Percentiles rank a stretch among this genome's conserved stretches.
These are phyloP conservation scores for Phytophthora ramorum DNA, from an alignment of 352 stramenopile species.

Conservation along the genomic window DNA sequence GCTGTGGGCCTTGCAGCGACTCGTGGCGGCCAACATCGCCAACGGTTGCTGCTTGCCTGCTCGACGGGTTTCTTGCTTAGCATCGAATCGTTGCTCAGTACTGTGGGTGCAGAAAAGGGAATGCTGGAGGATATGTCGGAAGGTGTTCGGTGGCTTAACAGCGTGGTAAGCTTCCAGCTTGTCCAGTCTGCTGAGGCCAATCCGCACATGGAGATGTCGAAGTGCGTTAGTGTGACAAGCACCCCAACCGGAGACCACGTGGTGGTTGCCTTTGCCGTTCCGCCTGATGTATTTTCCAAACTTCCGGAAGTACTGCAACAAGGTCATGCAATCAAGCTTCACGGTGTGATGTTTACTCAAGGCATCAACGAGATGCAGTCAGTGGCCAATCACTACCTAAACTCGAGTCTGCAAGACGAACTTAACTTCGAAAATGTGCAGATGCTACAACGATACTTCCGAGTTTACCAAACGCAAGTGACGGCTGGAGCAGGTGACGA, in stretches of 20 bases:
- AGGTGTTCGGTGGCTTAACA: slow-evolving; percentile 85
- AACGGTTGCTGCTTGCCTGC: slow-evolving; percentile 69
- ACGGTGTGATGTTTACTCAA: slow-evolving; percentile 88
- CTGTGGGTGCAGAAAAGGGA: slow-evolving; percentile 94
- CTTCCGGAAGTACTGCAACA: slow-evolving; percentile 71
- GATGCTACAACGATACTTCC: slow-evolving; percentile 77
- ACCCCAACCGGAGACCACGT: slow-evolving; percentile 60
- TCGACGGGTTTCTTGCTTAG: slow-evolving; percentile 89
- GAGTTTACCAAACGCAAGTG: slow-evolving; percentile 77
- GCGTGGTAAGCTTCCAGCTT: slow-evolving; percentile 81
- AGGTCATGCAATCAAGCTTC: slow-evolving; percentile 76
- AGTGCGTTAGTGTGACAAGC: slow-evolving; percentile 74
- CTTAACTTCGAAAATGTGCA: slow-evolving; percentile 83
- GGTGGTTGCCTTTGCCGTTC: slow-evolving; percentile 76
- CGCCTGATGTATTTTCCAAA: slow-evolving; percentile 55
- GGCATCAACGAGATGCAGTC: slow-evolving; percentile 96
- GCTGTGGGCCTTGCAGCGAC: slow-evolving; percentile 69
- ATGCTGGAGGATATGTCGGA: slow-evolving; percentile 96
- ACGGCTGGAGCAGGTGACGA: slow-evolving; percentile 32
- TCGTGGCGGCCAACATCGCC: slow-evolving; percentile 59
- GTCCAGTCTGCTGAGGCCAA: slow-evolving; percentile 60
- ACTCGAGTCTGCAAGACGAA: slow-evolving; percentile 87
- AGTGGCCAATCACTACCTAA: slow-evolving; percentile 87
- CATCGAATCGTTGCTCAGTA: slow-evolving; percentile 95
- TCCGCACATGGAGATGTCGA: slow-evolving; percentile 68